phyloP scores from a whole-genome alignment of 2,329 filamentous ascomycete genomes.

The Rachicladosporium sp. region DNA sequence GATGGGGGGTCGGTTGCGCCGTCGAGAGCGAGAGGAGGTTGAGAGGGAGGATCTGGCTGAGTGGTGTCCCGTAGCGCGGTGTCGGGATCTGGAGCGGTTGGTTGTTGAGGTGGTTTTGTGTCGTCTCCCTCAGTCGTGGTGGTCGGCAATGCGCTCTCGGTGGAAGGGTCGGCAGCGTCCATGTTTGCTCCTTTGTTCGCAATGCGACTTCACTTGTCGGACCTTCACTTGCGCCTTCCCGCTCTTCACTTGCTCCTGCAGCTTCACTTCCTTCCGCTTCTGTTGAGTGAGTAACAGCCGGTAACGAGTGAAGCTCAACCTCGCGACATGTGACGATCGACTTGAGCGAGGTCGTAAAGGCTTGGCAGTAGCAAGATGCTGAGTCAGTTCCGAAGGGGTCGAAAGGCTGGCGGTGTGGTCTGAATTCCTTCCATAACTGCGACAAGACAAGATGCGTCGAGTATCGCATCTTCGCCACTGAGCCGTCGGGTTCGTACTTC shows the following conservation, averaged over 20 bases:
- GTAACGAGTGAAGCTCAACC: slow-evolving; percentile 1
- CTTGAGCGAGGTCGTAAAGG: slow-evolving; percentile 6
- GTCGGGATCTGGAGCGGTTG: slow-evolving; percentile 13
- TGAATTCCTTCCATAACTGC: slow-evolving; percentile 3
- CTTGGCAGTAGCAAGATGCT: slow-evolving; percentile 11
- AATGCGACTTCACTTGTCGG: not conserved
- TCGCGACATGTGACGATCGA: slow-evolving; percentile 1
- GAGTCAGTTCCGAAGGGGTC: slow-evolving; percentile 10
- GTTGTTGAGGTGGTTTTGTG: slow-evolving; percentile 8
- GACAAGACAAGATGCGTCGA: slow-evolving; percentile 3
- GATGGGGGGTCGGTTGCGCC: slow-evolving; percentile 26
- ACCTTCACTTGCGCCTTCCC: not conserved
- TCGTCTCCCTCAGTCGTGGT: slow-evolving; percentile 28
- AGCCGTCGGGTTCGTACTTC: too few species aligned
- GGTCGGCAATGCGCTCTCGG: slow-evolving; percentile 3
- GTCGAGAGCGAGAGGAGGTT: slow-evolving; percentile 12
- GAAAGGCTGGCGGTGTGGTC: slow-evolving; percentile 1
- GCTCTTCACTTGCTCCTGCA: slow-evolving; percentile 1
- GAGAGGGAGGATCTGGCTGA: slow-evolving; percentile 17
- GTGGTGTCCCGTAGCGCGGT: slow-evolving; percentile 12
- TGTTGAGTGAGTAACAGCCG: not conserved
- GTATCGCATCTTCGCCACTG: slow-evolving; percentile 3
- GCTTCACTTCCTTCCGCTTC: not conserved
- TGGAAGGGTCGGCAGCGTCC: slow-evolving; percentile 1
- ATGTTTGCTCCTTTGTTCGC: slow-evolving; percentile 2